Evolutionary conservation across 2,329 filamentous ascomycete genomes (phyloP), one percentile per base, ranked within the genome.

Genomic region (Monosporascus sp.): DNA sequence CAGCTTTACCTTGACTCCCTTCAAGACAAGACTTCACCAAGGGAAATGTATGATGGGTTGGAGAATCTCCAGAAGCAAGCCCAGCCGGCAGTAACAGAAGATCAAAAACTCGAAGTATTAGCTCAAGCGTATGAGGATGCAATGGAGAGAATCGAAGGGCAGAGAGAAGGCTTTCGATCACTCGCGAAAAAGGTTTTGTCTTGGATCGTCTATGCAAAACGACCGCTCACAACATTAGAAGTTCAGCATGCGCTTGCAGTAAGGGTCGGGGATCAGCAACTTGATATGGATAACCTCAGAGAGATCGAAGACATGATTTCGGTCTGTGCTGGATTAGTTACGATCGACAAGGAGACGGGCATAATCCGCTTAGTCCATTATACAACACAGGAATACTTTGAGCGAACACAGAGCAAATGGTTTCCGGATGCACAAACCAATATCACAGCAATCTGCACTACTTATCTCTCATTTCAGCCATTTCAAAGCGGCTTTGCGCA

Each of bases 331-430:
- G 72, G 73, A 1, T 50, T 77, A 11, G 67, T 76, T 2, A 68
- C 64, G 0, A 41, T 73, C 5, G 70, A 76, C 37, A 54, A 70
- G 34, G 56, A 70, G 34, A 74, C 64, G 47, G 49, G 60, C 11
- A 61, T 69, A 17, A 60, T 76, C 25, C 65, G 71, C 3, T 53
- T 77, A 0, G 72, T 74, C 3, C 74, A 78, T 52, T 73, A 73
- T 52, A 77, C 75, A 0, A 64, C 72, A 1, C 70, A 75, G 42
- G 66, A 75, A 42, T 78, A 74, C 56, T 68, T 77, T 48, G 63
- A 71, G 38, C 47, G 55, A 20, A 68, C 55, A 2, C 50, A 53
- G 11, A 27, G 17, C 0, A 24, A 45, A 3, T 71, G 67, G 62
- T 68, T 76, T 49, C 63, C 62, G 1, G 38, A 62, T 47, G 65